phyloP scores from a whole-genome alignment of 495 filamentous ascomycete genomes.

The Durotheca rogersii region DNA sequence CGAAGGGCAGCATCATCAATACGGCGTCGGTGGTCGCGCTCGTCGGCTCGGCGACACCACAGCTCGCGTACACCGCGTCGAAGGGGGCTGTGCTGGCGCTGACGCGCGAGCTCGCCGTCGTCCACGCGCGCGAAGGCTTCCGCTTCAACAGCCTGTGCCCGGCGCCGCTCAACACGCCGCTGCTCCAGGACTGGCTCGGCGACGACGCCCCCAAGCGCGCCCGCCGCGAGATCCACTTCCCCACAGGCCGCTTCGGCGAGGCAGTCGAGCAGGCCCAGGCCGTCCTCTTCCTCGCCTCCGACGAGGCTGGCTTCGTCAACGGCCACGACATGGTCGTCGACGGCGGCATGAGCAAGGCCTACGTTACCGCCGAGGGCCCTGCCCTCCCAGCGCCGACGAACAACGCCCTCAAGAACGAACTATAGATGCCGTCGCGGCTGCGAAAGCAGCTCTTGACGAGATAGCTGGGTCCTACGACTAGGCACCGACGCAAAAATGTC shows the following conservation, averaged over 20 bases:
- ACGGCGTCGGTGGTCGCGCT: slow-evolving; percentile 91
- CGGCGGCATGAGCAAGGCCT: slow-evolving; percentile 93
- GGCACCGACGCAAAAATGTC: not conserved
- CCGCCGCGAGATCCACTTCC: slow-evolving; percentile 92
- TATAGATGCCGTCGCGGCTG: slow-evolving; percentile 21
- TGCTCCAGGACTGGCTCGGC: slow-evolving; percentile 96
- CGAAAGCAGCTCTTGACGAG: not conserved
- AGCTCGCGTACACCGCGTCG: slow-evolving; percentile 91
- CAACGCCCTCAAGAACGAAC: slow-evolving; percentile 49
- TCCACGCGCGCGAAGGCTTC: slow-evolving; percentile 80
- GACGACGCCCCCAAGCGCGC: slow-evolving; percentile 81
- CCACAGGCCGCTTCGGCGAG: slow-evolving; percentile 91
- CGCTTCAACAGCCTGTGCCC: slow-evolving; percentile 92
- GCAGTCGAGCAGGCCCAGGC: slow-evolving; percentile 93
- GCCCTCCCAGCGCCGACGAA: slow-evolving; percentile 70
- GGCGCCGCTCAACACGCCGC: slow-evolving; percentile 79
- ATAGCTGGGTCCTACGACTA: not conserved
- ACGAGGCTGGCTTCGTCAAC: slow-evolving; percentile 93
- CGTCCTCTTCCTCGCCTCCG: slow-evolving; percentile 89
- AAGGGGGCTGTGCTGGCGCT: slow-evolving; percentile 92
- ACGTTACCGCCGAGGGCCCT: slow-evolving; percentile 87
- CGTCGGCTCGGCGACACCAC: slow-evolving; percentile 90
- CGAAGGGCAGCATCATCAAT: slow-evolving; percentile 82
- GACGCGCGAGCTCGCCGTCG: slow-evolving; percentile 79
- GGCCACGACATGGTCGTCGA: slow-evolving; percentile 94